Percentiles rank a stretch among this genome's conserved stretches.
Conservation (phyloP, 805 yeast genomes). For the Kodamaea kaohsiungensis region DNA sequence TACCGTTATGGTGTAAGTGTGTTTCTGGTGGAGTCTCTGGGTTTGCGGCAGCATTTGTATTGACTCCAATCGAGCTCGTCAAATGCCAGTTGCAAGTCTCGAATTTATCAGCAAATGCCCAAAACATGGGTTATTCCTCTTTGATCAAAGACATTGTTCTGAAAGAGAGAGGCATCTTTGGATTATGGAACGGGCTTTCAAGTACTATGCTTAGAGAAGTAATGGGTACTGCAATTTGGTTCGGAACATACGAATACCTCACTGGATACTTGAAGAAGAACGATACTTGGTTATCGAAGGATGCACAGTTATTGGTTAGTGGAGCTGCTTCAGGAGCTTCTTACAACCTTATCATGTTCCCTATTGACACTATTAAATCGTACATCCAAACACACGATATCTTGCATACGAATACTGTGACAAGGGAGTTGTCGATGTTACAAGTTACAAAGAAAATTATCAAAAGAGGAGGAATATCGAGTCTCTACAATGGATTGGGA, state of each 20-base stretch:
- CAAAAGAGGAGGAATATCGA: constrained; percentile 59
- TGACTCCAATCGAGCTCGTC: constrained; percentile 90
- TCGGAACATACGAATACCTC: constrained; percentile 77
- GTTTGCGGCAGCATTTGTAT: constrained; percentile 72
- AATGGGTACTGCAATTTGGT: constrained; percentile 93
- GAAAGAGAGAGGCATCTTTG: constrained; percentile 56
- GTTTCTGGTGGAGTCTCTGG: constrained; percentile 83
- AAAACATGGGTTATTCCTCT: constrained; percentile 32
- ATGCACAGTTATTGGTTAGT: constrained; percentile 61
- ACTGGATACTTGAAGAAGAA: constrained; percentile 34
- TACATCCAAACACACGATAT: constrained; percentile 69
- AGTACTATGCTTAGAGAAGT: constrained; percentile 82
- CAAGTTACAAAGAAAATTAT: constrained; percentile 3
- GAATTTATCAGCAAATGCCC: constrained; percentile 24
- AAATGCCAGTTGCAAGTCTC: constrained; percentile 85
- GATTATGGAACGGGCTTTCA: constrained; percentile 86
- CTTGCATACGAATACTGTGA: constrained; percentile 13
- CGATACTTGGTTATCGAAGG: constrained; percentile 19
- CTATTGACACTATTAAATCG: constrained; percentile 88
- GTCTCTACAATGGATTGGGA: constrained; percentile 82
- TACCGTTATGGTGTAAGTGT: constrained; percentile 48
- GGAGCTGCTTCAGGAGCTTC: constrained; percentile 88
- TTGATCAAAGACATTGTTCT: constrained; percentile 39
- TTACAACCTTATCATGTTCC: constrained; percentile 79
- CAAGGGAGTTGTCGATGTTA: neutral